These are phyloP conservation scores for Neofusicoccum ribis DNA, from an alignment of 2,329 filamentous ascomycete genomes.

Conservation along the genomic window DNA sequence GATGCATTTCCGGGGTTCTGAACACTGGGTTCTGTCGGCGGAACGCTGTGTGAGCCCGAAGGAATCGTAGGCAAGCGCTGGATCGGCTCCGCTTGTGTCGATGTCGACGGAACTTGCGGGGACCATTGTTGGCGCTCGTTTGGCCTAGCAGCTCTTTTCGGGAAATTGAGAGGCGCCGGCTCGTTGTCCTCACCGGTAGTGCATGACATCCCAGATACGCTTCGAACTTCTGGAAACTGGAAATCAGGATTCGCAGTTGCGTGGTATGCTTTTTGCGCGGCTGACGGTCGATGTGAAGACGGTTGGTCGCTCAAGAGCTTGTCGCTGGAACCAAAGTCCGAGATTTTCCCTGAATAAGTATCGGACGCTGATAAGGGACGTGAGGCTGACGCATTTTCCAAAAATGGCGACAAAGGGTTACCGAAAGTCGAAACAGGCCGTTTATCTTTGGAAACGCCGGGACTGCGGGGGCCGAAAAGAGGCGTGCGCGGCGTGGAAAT, in stretches of 20 bases:
- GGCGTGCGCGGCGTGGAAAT: neutral
- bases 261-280: neutral
- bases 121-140: constrained; percentile 5
- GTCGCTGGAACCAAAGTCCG: constrained; percentile 5
- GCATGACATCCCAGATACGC: neutral
- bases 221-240: neutral
- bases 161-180: neutral
- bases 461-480: constrained; percentile 2
- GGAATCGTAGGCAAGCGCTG: neutral
- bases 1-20: neutral
- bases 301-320: neutral
- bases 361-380: constrained; percentile 3
- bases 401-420: constrained; percentile 9
- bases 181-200: neutral
- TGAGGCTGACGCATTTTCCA: neutral
- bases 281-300: neutral
- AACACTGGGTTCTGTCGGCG: neutral
- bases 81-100: neutral
- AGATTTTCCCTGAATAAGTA: neutral
- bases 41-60: neutral
- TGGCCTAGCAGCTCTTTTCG: constrained; percentile 1
- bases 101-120: neutral
- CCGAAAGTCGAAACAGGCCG: constrained; percentile 16
- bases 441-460: constrained; percentile 4
- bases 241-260: neutral